These are phyloP conservation scores for Kluyveromyces sp. DNA, from an alignment of 1,139 yeast species.

Conservation along the genomic window DNA sequence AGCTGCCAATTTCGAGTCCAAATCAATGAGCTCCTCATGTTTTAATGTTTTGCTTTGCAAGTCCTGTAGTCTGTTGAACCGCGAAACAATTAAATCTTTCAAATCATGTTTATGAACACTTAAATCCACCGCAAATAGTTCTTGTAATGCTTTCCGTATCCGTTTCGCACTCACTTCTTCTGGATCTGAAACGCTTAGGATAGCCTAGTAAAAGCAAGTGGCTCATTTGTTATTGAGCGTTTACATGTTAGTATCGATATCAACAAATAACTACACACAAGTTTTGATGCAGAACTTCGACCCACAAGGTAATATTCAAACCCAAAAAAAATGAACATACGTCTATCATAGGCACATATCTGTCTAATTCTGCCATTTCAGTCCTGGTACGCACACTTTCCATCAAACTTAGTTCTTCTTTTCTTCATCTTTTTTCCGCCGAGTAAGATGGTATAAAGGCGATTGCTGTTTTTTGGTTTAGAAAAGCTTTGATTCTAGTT, in stretches of 20 bases:
- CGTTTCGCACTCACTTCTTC: conserved; percentile 66
- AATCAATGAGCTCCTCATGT: conserved; percentile 25
- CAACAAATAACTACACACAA: too few relatives aligned
- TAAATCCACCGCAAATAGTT: conserved; percentile 52
- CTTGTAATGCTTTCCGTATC: conserved; percentile 63
- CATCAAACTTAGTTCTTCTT: neutral
- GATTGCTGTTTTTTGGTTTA: too few relatives aligned
- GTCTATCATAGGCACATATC: conserved; percentile 61
- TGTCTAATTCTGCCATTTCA: conserved; percentile 13
- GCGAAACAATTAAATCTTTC: conserved; percentile 51
- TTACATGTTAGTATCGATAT: neutral
- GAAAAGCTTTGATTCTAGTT: too few relatives aligned
- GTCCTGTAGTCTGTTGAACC: conserved; percentile 45
- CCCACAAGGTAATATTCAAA: too few relatives aligned
- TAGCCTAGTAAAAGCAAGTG: conserved; percentile 40
- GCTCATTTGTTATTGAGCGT: too few relatives aligned
- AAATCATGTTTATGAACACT: conserved; percentile 47
- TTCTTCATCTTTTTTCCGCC: neutral
- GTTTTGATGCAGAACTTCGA: too few relatives aligned
- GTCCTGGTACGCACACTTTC: neutral
- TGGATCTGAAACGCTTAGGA: conserved; percentile 64
- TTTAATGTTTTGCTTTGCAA: conserved; percentile 21
- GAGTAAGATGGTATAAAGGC: too few relatives aligned
- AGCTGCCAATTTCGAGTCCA: conserved; percentile 29
- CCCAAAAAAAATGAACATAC: conserved; percentile 34